Evolutionary conservation across 305 asterid genomes (phyloP).

Genomic region (Fraxinus xanthoxyloides): DNA sequence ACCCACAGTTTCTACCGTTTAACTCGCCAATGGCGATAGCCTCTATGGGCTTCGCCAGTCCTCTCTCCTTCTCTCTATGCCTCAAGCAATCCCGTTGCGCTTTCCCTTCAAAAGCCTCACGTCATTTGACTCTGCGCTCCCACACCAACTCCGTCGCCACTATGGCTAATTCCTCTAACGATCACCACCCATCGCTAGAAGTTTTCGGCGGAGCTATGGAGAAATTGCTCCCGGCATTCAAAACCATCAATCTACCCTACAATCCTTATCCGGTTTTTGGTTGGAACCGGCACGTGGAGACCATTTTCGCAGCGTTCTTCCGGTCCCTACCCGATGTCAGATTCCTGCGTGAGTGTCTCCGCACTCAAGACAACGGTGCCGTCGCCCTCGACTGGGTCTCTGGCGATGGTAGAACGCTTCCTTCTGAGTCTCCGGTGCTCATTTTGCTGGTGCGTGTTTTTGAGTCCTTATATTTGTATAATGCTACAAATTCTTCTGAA

Average conservation of each 20-base stretch:
- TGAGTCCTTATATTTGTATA: not conserved
- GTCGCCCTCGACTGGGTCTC: constrained; percentile 84
- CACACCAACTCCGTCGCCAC: constrained; percentile 17
- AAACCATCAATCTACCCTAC: constrained; percentile 54
- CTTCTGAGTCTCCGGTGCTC: constrained; percentile 68
- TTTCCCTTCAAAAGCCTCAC: constrained; percentile 19
- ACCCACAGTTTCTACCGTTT: not conserved
- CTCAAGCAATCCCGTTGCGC: constrained; percentile 26
- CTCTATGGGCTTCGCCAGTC: constrained; percentile 46
- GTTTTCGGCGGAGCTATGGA: constrained; percentile 71
- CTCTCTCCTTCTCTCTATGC: constrained; percentile 47
- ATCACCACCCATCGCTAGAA: constrained; percentile 63
- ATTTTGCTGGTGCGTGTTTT: constrained; percentile 66
- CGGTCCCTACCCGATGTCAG: constrained; percentile 70
- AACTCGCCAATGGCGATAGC: constrained; percentile 55
- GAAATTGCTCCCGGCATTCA: constrained; percentile 62
- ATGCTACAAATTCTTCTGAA: not conserved
- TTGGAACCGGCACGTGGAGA: constrained; percentile 76
- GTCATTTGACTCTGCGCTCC: constrained; percentile 22
- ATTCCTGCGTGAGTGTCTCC: constrained; percentile 81
- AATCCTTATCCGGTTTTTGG: constrained; percentile 57
- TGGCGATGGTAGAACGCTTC: constrained; percentile 54
- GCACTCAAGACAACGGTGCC: constrained; percentile 70
- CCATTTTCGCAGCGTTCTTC: constrained; percentile 76
- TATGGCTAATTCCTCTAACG: constrained; percentile 27